phyloP scores from a whole-genome alignment of 495 filamentous ascomycete genomes.

The Endocarpon pusillum region DNA sequence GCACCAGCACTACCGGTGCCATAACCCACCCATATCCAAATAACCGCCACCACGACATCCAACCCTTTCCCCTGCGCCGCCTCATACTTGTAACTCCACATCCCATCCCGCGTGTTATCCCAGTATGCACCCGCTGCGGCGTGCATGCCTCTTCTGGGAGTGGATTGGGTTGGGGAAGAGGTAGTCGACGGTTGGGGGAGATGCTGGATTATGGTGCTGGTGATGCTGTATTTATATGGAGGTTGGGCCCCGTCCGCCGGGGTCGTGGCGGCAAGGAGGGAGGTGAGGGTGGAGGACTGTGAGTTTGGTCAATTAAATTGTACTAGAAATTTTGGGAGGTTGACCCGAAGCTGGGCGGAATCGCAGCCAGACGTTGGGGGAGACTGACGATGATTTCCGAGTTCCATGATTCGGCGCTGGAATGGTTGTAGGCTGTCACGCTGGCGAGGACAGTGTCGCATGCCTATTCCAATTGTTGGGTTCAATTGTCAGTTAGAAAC shows the following conservation, averaged over 20 bases:
- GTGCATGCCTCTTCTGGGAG: constrained; percentile 75
- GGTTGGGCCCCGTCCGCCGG: constrained; percentile 30
- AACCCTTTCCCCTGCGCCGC: constrained; percentile 67
- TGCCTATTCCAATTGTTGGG: too few species aligned
- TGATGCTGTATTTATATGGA: constrained; percentile 78
- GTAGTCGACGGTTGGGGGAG: constrained; percentile 32
- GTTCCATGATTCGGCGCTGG: constrained; percentile 71
- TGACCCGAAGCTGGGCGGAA: not conserved
- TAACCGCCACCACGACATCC: constrained; percentile 80
- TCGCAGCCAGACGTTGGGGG: too few species aligned
- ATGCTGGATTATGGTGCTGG: constrained; percentile 96
- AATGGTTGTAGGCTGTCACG: constrained; percentile 64
- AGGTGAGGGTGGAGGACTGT: constrained; percentile 72
- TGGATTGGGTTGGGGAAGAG: constrained; percentile 22
- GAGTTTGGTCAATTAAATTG: constrained; percentile 3
- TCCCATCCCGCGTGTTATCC: constrained; percentile 93
- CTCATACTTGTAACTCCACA: constrained; percentile 95
- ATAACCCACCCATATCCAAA: constrained; percentile 56
- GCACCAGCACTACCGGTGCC: too few species aligned
- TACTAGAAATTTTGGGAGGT: too few species aligned
- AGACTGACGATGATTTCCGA: constrained; percentile 67
- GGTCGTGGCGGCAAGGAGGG: constrained; percentile 67
- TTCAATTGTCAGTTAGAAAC: too few species aligned
- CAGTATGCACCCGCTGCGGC: constrained; percentile 86
- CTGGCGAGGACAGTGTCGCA: constrained; percentile 60